Evolutionary conservation across 768 basidiomycete genomes (phyloP).

Genomic region (Hericium erinaceus): DNA sequence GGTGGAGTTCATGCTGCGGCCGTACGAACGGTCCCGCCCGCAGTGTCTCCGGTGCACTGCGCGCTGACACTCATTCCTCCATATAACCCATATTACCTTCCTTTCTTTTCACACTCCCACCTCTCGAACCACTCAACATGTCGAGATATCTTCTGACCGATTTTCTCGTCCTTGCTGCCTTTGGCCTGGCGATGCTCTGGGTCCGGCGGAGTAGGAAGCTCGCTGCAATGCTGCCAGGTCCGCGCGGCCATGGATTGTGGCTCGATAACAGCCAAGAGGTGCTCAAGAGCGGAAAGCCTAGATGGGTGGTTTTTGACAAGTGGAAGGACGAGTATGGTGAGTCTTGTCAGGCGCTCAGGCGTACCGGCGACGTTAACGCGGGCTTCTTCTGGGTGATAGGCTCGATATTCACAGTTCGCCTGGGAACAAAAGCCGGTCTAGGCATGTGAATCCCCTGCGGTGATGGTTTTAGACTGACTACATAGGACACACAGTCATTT

Average conservation of each 20-base stretch:
- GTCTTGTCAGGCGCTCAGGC: not conserved
- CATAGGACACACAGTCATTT: conserved; percentile 1
- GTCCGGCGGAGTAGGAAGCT: not conserved
- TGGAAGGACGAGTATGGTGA: not conserved
- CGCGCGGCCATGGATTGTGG: not conserved
- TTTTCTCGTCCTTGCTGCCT: not conserved
- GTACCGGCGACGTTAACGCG: not conserved
- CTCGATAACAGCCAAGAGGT: not conserved
- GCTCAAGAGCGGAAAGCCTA: not conserved
- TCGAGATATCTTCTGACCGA: not conserved
- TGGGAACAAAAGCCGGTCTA: conserved; percentile 1
- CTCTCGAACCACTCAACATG: no score
- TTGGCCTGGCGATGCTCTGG: not conserved
- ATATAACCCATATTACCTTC: no score
- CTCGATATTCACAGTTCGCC: conserved; percentile 6
- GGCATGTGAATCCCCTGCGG: not conserved
- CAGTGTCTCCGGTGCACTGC: no score
- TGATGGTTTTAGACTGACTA: not conserved
- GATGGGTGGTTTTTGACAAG: not conserved
- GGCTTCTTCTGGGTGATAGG: not conserved
- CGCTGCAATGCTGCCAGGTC: not conserved
- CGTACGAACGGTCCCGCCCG: no score
- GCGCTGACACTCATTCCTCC: no score
- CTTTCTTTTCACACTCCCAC: no score
- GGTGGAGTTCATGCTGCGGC: no score